Conservation (phyloP, 306 rosid species). For the Castanopsis chinensis region DNA sequence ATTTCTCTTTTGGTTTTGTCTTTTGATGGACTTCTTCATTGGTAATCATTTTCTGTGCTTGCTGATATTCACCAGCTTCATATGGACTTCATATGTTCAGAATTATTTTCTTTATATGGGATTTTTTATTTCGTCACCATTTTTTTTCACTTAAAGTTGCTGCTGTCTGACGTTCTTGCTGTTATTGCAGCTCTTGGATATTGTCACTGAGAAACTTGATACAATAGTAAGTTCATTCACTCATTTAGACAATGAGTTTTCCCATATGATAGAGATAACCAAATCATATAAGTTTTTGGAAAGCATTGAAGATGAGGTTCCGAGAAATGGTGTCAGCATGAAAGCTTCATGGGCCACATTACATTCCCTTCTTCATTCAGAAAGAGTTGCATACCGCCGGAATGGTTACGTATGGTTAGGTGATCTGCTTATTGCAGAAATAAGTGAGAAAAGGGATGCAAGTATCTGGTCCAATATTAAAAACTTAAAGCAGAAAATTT, state of each 20-base stretch:
- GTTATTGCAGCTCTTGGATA: slow-evolving; percentile 77
- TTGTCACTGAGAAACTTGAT: slow-evolving; percentile 79
- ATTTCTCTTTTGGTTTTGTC: neutral
- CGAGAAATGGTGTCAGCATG: slow-evolving; percentile 64
- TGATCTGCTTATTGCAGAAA: slow-evolving; percentile 91
- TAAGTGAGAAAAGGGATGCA: slow-evolving; percentile 63
- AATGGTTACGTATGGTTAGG: slow-evolving; percentile 93
- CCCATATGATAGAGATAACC: slow-evolving; percentile 72
- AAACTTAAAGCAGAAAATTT: slow-evolving; percentile 68
- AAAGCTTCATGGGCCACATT: slow-evolving; percentile 82
- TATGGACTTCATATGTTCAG: neutral
- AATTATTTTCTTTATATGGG: neutral
- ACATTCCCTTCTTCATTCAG: slow-evolving; percentile 97
- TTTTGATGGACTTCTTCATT: neutral
- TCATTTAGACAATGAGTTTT: slow-evolving; percentile 90
- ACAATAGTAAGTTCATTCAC: slow-evolving; percentile 70
- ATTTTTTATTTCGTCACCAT: neutral
- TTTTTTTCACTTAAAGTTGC: neutral
- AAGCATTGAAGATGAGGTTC: slow-evolving; percentile 54
- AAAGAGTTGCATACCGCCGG: slow-evolving; percentile 74
- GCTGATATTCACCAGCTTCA: neutral
- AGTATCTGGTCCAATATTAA: slow-evolving; percentile 74
- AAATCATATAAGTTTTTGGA: slow-evolving; percentile 73
- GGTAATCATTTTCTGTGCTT: neutral
- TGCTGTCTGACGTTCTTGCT: slow-evolving; percentile 16